Conservation (phyloP, 768 basidiomycete species). For the Leccinum imitatum region DNA sequence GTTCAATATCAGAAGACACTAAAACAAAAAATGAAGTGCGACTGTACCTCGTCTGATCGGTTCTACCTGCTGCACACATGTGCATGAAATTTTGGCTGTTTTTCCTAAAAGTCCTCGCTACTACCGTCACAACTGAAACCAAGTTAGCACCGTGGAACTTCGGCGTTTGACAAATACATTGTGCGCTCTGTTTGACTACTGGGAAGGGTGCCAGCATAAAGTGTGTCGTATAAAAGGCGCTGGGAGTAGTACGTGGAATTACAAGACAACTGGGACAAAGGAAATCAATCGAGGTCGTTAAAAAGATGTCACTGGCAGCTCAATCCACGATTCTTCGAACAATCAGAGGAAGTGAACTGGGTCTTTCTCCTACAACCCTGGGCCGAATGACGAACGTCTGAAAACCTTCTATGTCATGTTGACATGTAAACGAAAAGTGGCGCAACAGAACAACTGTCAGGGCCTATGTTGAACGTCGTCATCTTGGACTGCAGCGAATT, state of each 20-base stretch:
- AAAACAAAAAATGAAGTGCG: neutral
- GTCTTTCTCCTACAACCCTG: slow-evolving; percentile 49
- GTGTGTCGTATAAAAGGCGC: neutral
- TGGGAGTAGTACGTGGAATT: neutral
- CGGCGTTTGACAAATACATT: neutral
- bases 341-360: slow-evolving; percentile 56
- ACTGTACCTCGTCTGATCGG: neutral
- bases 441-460: slow-evolving; percentile 51
- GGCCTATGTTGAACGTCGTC: slow-evolving; percentile 22
- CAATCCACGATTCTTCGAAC: slow-evolving; percentile 35
- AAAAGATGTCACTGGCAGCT: slow-evolving; percentile 3
- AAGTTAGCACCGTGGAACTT: neutral
- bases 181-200: neutral
- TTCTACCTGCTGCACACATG: neutral
- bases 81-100: neutral
- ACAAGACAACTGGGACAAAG: slow-evolving; percentile 1
- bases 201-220: neutral
- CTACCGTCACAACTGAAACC: neutral
- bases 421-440: slow-evolving; percentile 53
- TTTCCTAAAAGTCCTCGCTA: neutral
- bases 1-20: neutral
- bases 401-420: slow-evolving; percentile 56
- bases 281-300: neutral
- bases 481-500: slow-evolving; percentile 22
- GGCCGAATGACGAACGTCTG: slow-evolving; percentile 67